Evolutionary conservation across 345 rosid species (phyloP), one percentile per base, ranked within the genome.

Genomic region (Cardamine occulta): DNA sequence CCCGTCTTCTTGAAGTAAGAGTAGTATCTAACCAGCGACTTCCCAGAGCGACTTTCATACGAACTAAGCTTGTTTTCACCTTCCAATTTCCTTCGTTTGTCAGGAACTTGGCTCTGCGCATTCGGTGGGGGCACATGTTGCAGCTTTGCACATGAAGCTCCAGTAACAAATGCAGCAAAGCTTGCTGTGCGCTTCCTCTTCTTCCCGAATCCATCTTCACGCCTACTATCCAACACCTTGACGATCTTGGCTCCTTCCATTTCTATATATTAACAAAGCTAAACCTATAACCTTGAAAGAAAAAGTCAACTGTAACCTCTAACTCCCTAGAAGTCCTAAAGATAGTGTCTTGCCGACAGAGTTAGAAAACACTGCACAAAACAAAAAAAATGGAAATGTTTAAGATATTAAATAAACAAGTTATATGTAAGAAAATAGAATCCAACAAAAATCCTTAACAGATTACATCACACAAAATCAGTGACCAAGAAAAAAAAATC

Each of bases 1-100:
- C 92, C 89, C 6, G 88, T 87, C 81, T 81, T 93, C 81, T 34
- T 81, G 75, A 85, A 96, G 71, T 86, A 93, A 15, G 87, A 77
- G 79, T 93, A 96, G 75, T 84, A 88, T 54, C 72, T 83, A 63
- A 82, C 82, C 39, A 86, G 52, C 18, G 95, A 85, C 77, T 82
- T 86, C 63, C 81, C 82, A 21, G 79, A 75, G 40, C 66, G 67
- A 51, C 45, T 67, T 39, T 72, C 84, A 65, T 65, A 79, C 68
- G 68, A 66, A 42, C 31, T 35, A 72, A 69, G 39, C 68, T 78
- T 76, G 53, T 82, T 80, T 49, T 67, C 73, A 40, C 76, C 82
- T 53, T 72, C 82, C 21, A 86, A 14, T 72, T 81, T 86, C 63
- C 88, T 86, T 31, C 92, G 86, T 72, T 90, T 91, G 4, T 80